These are phyloP conservation scores for Hyaloscypha variabilis DNA, from an alignment of 495 filamentous ascomycete genomes.

Conservation along the genomic window DNA sequence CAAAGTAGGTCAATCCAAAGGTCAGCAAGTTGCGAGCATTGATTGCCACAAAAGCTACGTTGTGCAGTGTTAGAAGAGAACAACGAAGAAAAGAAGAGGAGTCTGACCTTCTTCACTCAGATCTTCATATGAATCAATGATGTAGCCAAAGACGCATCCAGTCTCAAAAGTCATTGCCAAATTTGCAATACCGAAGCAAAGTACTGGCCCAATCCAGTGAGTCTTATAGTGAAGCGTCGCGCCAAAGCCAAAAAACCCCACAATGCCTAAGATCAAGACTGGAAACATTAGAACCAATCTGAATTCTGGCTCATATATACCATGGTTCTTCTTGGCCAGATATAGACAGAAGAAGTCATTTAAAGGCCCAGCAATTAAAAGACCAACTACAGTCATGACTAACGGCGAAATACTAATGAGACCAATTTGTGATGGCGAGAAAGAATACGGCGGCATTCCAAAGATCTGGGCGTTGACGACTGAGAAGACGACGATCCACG, in stretches of 20 bases:
- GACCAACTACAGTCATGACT: constrained; percentile 51
- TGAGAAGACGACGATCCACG: constrained; percentile 56
- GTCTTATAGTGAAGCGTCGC: constrained; percentile 45
- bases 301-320: constrained; percentile 43
- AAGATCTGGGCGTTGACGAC: constrained; percentile 57
- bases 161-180: constrained; percentile 54
- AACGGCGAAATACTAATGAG: constrained; percentile 53
- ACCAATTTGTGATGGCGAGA: constrained; percentile 49
- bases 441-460: constrained; percentile 53
- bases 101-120: constrained; percentile 46
- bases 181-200: constrained; percentile 55
- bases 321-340: constrained; percentile 25
- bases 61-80: neutral
- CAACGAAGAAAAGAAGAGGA: neutral
- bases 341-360: constrained; percentile 37
- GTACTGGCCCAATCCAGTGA: constrained; percentile 54
- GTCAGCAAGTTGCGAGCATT: constrained; percentile 56
- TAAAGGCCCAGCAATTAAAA: constrained; percentile 49
- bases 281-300: constrained; percentile 43
- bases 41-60: constrained; percentile 53
- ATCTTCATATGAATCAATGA: constrained; percentile 53
- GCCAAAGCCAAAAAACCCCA: constrained; percentile 38
- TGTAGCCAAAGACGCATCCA: constrained; percentile 55
- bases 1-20: constrained; percentile 57
- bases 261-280: constrained; percentile 16